phyloP scores from a whole-genome alignment of 2,329 filamentous ascomycete species.

The Neonectria coccinea region DNA sequence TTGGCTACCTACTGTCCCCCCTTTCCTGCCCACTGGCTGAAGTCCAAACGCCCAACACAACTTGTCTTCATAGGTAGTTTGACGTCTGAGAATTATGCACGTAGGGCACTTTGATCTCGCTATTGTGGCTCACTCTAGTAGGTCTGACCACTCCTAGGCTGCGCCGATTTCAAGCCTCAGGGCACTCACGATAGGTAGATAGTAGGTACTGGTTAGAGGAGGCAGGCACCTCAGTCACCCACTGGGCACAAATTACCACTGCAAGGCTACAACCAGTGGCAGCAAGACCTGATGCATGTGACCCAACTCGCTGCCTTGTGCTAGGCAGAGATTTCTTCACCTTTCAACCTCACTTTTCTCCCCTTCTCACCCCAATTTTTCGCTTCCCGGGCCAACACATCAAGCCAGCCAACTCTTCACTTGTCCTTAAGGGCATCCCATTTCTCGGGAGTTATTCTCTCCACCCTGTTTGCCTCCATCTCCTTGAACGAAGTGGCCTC shows the following conservation, averaged over 20 bases:
- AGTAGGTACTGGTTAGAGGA: background rate
- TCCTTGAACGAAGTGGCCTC: background rate
- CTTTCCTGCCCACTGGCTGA: background rate
- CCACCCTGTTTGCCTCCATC: background rate
- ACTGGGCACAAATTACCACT: background rate
- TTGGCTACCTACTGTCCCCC: background rate
- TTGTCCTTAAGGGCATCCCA: background rate
- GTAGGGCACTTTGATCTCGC: no score
- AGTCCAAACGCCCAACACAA: background rate
- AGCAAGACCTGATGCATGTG: background rate
- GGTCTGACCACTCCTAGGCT: background rate
- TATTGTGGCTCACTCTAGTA: no score
- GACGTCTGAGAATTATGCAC: background rate
- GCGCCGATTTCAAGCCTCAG: no score
- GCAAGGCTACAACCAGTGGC: background rate
- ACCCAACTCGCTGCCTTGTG: background rate
- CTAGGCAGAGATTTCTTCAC: background rate
- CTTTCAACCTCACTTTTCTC: background rate
- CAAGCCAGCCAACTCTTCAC: background rate
- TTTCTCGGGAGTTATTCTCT: background rate
- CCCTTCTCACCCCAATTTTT: background rate
- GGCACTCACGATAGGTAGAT: no score
- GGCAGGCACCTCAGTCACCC: background rate
- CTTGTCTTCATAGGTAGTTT: background rate
- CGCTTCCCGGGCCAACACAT: no score